These are phyloP conservation scores for Arabidopsis thaliana DNA, from an alignment of 345 rosid species.

Conservation along the genomic window DNA sequence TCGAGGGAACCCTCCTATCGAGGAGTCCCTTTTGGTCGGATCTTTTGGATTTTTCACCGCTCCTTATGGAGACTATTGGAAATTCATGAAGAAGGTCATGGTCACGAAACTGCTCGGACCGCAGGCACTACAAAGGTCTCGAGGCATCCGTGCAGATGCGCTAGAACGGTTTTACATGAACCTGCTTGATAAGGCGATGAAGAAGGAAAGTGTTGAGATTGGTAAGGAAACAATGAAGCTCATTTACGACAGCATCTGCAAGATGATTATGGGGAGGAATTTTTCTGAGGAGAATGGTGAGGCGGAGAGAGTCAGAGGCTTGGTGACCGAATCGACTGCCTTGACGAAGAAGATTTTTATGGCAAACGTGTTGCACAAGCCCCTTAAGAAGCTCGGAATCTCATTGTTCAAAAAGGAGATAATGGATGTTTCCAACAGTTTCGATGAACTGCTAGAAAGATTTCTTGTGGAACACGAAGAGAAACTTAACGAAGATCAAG, in stretches of 20 bases:
- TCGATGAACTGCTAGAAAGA: conserved; percentile 58
- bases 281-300: conserved; percentile 17
- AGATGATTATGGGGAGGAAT: conserved; percentile 27
- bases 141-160: conserved; percentile 17
- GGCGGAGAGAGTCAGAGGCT: background rate
- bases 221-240: conserved; percentile 14
- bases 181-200: conserved; percentile 3
- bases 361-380: conserved; percentile 3
- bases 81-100: conserved; percentile 29
- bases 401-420: conserved; percentile 58
- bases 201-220: background rate
- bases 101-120: background rate
- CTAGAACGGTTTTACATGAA: background rate
- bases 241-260: background rate
- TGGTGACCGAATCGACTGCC: background rate
- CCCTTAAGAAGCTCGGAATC: conserved; percentile 7
- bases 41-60: background rate
- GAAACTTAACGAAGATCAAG: conserved; percentile 33
- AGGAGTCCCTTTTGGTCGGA: conserved; percentile 31
- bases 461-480: conserved; percentile 57
- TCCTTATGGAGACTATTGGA: conserved; percentile 37
- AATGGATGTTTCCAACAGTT: conserved; percentile 52
- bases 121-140: background rate
- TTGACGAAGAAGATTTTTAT: conserved; percentile 11
- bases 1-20: background rate